Base-by-base conservation (phyloP, 2,329 filamentous ascomycete genomes). In the Didymella sp. region DNA sequence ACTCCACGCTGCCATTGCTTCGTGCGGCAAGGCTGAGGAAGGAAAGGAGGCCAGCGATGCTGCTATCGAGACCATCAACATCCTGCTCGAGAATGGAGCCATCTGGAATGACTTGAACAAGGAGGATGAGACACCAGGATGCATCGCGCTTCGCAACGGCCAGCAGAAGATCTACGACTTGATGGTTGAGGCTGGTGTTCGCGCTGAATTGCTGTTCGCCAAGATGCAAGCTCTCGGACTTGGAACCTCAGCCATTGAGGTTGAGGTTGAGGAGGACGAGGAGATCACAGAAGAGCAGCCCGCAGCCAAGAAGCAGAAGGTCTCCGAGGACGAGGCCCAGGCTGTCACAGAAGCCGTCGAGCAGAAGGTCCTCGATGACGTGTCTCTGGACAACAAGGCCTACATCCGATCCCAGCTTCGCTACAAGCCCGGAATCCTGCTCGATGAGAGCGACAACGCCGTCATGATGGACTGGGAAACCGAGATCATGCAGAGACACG, bases 391-490 rank as follows among this genome's bases (percentile, higher is more conserved):
- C 58, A 80, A 80, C 67, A 77, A 75, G 51, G 76, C 77, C 22
- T 76, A 75, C 41, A 63, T 76, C 17, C 71, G 68, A 47, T 68
- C 63, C 9, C 66, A 75, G 44, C 56, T 75, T 17, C 58, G 72
- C 25, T 75, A 75, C 66, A 70, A 70, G 51, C 65, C 67, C 3
- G 70, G 68, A 0, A 75, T 75, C 22, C 84, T 95, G 2, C 82
- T 95, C 6, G 91, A 95, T 71, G 82, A 85, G 3, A 85, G 87
- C 62, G 83, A 87, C 60, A 96, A 96, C 73, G 91, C 90, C 49
- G 90, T 96, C 42, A 96, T 96, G 92, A 96, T 96, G 92, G 84
- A 88, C 35, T 96, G 92, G 92, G 92, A 96, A 76, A 89, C 88
- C 2, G 86, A 88, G 62, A 95, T 96, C 67, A 96, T 96, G 92